Base-by-base conservation (phyloP, 2,329 filamentous ascomycete genomes). In the Exutisphaerella laricina region DNA sequence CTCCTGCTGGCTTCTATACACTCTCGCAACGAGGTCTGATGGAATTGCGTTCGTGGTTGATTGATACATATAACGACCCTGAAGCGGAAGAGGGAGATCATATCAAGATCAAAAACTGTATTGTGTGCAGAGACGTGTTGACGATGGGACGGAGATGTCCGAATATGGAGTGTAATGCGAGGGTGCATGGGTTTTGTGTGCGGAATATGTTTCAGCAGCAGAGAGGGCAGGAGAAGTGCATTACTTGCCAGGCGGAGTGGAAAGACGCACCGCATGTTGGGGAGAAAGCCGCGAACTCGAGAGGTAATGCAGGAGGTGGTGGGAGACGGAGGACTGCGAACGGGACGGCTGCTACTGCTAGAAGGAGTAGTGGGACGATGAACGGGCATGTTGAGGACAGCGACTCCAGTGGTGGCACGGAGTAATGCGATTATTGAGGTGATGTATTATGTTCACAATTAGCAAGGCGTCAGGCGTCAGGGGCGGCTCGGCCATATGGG, bases 101-200 rank as follows among this genome's bases (percentile, higher is more conserved):
- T 72, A 77, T 87, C 60, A 79, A 80, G 49, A 85, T 98, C 62
- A 94, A 92, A 67, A 79, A 82, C 50, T 98, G 92, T 62, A 78
- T 84, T 58, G 88, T 86, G 0, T 98, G 92, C 66, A 85, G 80
- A 63, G 88, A 95, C 52, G 84, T 97, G 49, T 79, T 97, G 29
- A 98, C 90, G 1, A 70, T 84, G 51, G 88, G 89, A 1, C 77
- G 88, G 71, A 77, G 89, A 41, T 95, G 89, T 65, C 64, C 73
- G 2, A 75, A 84, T 47, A 66, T 75, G 26, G 73, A 80, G 14
- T 96, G 89, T 62, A 70, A 66, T 21, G 73, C 80, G 8, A 73
- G 89, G 8, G 64, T 95, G 12, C 89, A 96, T 62, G 78, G 88
- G 50, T 79, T 82, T 38, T 96, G 88, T 62, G 73, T 79, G 43